These are phyloP conservation scores for Cystobasidiaceae sp. DNA, from an alignment of 1,284 basidiomycete genomes.

Conservation along the genomic window DNA sequence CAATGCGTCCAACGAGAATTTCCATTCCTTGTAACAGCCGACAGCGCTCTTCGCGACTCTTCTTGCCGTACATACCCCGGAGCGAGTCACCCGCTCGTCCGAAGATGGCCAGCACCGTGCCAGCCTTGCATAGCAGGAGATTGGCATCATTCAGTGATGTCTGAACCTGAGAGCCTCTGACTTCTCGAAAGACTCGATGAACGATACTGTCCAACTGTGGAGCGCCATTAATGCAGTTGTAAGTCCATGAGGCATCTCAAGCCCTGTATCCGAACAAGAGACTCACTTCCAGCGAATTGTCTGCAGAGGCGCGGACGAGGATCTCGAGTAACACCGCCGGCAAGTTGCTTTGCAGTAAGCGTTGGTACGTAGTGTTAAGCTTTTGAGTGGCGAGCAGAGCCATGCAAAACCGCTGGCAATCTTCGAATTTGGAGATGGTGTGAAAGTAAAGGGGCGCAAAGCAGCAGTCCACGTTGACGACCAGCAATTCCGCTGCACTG, in stretches of 20 bases:
- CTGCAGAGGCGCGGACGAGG: not conserved
- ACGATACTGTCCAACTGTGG: constrained; percentile 14
- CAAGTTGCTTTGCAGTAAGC: constrained; percentile 10
- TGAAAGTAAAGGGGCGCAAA: constrained; percentile 25
- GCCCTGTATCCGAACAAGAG: too few relatives aligned
- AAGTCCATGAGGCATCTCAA: not conserved
- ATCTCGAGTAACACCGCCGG: constrained; percentile 26
- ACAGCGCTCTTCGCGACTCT: constrained; percentile 7
- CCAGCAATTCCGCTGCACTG: constrained; percentile 5
- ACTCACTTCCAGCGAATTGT: not conserved
- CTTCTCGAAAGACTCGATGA: not conserved
- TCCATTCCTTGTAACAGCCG: constrained; percentile 19
- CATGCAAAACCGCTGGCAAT: constrained; percentile 7
- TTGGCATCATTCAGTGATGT: constrained; percentile 5
- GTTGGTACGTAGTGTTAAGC: constrained; percentile 6
- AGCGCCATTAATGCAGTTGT: not conserved
- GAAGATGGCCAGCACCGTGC: constrained; percentile 18
- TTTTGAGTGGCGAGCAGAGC: not conserved
- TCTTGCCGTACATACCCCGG: constrained; percentile 28
- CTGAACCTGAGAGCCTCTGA: not conserved
- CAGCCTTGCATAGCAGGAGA: not conserved
- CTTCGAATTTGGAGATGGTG: not conserved
- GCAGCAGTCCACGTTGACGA: constrained; percentile 25
- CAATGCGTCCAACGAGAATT: constrained; percentile 2
- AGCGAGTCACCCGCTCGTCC: constrained; percentile 18